Percentiles rank a stretch among this genome's conserved stretches.
Evolutionary conservation across 2,329 filamentous ascomycete genomes (phyloP).

Genomic region (Monilinia vaccinii-corymbosi): DNA sequence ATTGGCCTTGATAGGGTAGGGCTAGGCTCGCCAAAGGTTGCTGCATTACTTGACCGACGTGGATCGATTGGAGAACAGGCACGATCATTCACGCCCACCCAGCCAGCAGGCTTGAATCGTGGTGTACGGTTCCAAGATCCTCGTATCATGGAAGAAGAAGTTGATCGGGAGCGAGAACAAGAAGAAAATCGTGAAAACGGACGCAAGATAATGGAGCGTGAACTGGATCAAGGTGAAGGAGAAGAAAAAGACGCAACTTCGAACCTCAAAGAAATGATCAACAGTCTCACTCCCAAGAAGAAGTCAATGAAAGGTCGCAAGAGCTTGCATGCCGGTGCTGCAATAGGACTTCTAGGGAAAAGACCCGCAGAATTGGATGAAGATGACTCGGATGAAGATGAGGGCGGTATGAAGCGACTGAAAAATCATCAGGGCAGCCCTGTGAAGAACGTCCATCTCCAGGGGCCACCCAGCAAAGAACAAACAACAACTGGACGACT

Average conservation of each 20-base stretch:
- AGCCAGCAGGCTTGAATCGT: constrained; percentile 30
- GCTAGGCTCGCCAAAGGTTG: constrained; percentile 65
- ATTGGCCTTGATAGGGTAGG: constrained; percentile 61
- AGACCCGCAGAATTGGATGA: constrained; percentile 61
- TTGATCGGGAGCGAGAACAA: constrained; percentile 51
- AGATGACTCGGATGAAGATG: constrained; percentile 51
- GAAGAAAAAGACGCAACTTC: constrained; percentile 54
- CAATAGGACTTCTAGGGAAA: constrained; percentile 65
- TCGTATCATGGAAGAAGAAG: constrained; percentile 49
- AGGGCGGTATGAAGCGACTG: constrained; percentile 57
- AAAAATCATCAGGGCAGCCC: constrained; percentile 66
- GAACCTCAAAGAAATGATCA: constrained; percentile 68
- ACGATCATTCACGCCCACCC: constrained; percentile 50
- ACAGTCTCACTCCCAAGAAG: constrained; percentile 69
- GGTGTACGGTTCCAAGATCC: constrained; percentile 59
- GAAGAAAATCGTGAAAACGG: constrained; percentile 54
- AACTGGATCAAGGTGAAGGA: constrained; percentile 36
- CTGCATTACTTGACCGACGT: constrained; percentile 61
- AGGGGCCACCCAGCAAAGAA: constrained; percentile 58
- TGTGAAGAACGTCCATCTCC: constrained; percentile 64
- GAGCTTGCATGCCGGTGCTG: constrained; percentile 67
- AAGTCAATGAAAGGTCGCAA: constrained; percentile 58
- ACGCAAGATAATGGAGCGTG: constrained; percentile 45
- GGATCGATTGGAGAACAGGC: constrained; percentile 62
- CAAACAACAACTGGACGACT: constrained; percentile 55